Conservation (phyloP, 352 stramenopile species). For the Globisporangium echinulatum region DNA sequence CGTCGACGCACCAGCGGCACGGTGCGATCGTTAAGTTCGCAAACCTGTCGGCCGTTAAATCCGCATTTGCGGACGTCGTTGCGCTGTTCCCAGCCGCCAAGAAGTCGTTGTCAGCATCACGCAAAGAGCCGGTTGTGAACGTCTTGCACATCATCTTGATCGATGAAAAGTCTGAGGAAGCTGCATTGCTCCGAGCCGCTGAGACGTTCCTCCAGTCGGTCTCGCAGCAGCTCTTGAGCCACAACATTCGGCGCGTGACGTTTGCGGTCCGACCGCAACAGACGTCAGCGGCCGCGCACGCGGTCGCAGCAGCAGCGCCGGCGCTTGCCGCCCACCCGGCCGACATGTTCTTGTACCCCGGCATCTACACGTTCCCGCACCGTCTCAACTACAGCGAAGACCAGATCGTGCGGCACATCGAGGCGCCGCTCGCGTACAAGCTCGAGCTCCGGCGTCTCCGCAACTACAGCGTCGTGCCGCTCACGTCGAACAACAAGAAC, state of each 20-base stretch:
- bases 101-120: conserved; percentile 50
- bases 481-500: conserved; percentile 94
- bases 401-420: conserved; percentile 97
- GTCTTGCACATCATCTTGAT: conserved; percentile 81
- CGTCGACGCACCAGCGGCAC: conserved; percentile 57
- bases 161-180: conserved; percentile 59
- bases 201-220: conserved; percentile 65
- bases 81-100: conserved; percentile 63
- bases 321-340: conserved; percentile 28
- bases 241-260: conserved; percentile 86
- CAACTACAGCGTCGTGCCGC: conserved; percentile 96
- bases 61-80: conserved; percentile 61
- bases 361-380: conserved; percentile 88
- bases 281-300: conserved; percentile 23
- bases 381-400: conserved; percentile 94
- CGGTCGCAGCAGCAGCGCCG: conserved; percentile 21
- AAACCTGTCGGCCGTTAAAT: conserved; percentile 74
- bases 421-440: conserved; percentile 96
- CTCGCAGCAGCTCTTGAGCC: conserved; percentile 40
- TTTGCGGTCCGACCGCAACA: conserved; percentile 75
- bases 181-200: conserved; percentile 39
- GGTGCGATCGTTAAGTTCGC: conserved; percentile 86
- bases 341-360: conserved; percentile 76
- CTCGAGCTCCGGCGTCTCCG: conserved; percentile 96
- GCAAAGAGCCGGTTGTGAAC: conserved; percentile 66